Conservation (phyloP, 2,329 filamentous ascomycete species). For the Fusarium papillatum region DNA sequence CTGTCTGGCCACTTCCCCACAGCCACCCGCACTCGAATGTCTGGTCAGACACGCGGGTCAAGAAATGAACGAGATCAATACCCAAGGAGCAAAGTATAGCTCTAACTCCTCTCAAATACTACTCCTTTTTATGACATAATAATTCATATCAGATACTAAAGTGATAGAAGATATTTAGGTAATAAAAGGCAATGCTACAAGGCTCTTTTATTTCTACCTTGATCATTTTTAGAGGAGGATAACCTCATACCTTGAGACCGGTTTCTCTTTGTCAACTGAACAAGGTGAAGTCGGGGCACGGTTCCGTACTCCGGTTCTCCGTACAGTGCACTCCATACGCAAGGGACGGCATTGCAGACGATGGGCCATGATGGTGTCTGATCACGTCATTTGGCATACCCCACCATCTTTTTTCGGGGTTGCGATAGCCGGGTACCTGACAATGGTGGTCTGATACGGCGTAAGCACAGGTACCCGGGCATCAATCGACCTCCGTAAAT, state of each 20-base stretch:
- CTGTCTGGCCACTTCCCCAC: constrained; percentile 22
- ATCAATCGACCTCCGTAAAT: constrained; percentile 40
- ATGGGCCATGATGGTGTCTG: constrained; percentile 40
- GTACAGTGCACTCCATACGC: constrained; percentile 34
- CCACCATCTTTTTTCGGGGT: constrained; percentile 33
- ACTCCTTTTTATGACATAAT: not conserved
- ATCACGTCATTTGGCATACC: constrained; percentile 45
- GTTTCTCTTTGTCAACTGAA: not conserved
- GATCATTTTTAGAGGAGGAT: not conserved
- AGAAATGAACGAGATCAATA: not conserved
- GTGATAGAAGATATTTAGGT: not conserved
- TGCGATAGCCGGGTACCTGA: constrained; percentile 36
- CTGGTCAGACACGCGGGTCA: not conserved
- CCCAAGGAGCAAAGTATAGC: not conserved
- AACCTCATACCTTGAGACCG: not conserved
- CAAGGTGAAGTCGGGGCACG: constrained; percentile 20
- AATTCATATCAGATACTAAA: not conserved
- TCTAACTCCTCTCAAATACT: not conserved
- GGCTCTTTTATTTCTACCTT: not conserved
- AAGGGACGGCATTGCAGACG: constrained; percentile 17
- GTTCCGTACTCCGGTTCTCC: constrained; percentile 27
- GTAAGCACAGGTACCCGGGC: constrained; percentile 19
- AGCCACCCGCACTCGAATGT: not conserved
- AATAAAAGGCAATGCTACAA: not conserved
- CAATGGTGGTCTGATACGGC: not conserved